These are phyloP conservation scores for Sporothrix luriei DNA, from an alignment of 2,329 filamentous ascomycete genomes.

Conservation along the genomic window DNA sequence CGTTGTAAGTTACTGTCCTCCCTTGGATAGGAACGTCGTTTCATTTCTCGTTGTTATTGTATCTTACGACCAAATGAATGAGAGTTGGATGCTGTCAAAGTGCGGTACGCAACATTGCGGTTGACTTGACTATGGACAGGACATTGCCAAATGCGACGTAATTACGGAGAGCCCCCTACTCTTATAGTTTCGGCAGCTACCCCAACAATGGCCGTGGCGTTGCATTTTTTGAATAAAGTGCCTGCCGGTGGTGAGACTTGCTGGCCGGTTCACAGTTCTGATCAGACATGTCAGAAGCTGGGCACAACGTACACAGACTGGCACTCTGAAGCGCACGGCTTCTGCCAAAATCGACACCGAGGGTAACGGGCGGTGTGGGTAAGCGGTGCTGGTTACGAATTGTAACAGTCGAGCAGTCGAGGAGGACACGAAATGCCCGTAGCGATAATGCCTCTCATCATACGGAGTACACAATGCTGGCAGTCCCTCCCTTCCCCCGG, in stretches of 20 bases:
- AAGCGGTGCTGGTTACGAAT: neutral
- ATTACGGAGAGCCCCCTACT: no score
- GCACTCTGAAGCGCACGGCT: neutral
- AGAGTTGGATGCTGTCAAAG: neutral
- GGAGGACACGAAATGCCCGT: neutral
- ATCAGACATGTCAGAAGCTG: no score
- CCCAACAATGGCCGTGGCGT: neutral
- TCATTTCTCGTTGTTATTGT: slow-evolving; percentile 18
- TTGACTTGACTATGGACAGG: neutral
- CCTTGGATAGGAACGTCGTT: neutral
- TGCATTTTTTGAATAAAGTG: neutral
- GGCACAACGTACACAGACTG: neutral
- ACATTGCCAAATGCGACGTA: neutral
- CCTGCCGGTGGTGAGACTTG: neutral
- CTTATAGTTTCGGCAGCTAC: slow-evolving; percentile 1
- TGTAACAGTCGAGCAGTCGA: no score
- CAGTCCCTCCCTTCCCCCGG: no score
- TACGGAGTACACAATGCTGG: neutral
- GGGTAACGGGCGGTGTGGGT: neutral
- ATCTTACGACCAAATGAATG: neutral
- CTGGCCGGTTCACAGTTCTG: no score
- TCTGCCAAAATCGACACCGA: slow-evolving; percentile 17
- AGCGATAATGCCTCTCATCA: neutral
- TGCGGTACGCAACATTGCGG: neutral
- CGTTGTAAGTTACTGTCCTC: neutral